Evolutionary conservation across 176 grass and related monocot genomes (phyloP).

Genomic region (Hyparrhenia diplandra): DNA sequence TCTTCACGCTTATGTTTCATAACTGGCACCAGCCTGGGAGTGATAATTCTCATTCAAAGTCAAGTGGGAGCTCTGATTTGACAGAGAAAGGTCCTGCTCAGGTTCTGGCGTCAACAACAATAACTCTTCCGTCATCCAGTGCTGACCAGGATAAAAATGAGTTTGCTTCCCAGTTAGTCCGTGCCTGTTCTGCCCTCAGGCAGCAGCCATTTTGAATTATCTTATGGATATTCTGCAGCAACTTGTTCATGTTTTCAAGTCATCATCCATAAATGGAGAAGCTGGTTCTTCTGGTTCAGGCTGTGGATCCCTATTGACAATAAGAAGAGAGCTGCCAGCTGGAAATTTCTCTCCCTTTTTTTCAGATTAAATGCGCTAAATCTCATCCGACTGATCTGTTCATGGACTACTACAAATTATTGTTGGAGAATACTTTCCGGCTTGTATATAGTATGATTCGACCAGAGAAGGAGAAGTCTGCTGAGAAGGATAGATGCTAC

Average conservation of each 20-base stretch:
- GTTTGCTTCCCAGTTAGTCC: slow-evolving; percentile 81
- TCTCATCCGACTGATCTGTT: slow-evolving; percentile 91
- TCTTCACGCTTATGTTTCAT: slow-evolving; percentile 95
- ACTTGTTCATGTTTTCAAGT: slow-evolving; percentile 84
- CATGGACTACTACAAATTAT: slow-evolving; percentile 78
- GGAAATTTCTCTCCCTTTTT: slow-evolving; percentile 97
- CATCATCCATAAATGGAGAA: slow-evolving; percentile 62
- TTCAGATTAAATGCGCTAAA: slow-evolving; percentile 95
- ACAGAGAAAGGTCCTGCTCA: slow-evolving; percentile 61
- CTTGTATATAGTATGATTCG: slow-evolving; percentile 97
- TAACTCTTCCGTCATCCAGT: slow-evolving; percentile 34
- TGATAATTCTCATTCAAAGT: slow-evolving; percentile 60
- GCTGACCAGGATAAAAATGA: slow-evolving; percentile 86
- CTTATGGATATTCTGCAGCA: slow-evolving; percentile 97
- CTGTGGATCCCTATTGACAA: slow-evolving; percentile 83
- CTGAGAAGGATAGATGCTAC: slow-evolving; percentile 77
- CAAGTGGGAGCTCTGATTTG: slow-evolving; percentile 60
- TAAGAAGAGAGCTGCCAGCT: slow-evolving; percentile 87
- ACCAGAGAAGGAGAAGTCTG: slow-evolving; percentile 87
- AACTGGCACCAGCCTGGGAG: slow-evolving; percentile 95
- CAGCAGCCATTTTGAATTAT: slow-evolving; percentile 91
- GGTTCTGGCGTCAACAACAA: slow-evolving; percentile 34
- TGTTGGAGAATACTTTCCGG: slow-evolving; percentile 90
- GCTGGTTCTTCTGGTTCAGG: slow-evolving; percentile 57
- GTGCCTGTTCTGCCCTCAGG: slow-evolving; percentile 78